A percentile compares a stretch with the other conserved stretches of the same genome.
Conservation (phyloP, 208 protist genomes). For the Histomonas meleagridis region DNA sequence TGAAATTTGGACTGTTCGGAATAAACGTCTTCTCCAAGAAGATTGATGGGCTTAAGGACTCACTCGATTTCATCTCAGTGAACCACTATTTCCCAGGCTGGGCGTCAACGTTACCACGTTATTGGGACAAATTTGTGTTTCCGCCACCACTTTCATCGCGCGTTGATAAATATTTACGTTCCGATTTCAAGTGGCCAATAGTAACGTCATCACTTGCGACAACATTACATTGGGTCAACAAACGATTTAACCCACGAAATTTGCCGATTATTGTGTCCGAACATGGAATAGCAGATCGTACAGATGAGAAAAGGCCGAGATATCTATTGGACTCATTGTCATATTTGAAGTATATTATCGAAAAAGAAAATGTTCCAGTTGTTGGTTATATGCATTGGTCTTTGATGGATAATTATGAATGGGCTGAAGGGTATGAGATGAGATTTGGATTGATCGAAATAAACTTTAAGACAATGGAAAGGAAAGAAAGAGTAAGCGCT, state of each 20-base stretch:
- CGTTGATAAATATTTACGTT: too few relatives aligned
- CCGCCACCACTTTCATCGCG: not conserved
- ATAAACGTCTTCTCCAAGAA: not conserved
- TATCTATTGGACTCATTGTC: not conserved
- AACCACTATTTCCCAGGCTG: not conserved
- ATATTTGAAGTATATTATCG: not conserved
- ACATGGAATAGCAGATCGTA: not conserved
- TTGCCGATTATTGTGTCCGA: not conserved
- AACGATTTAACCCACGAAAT: not conserved
- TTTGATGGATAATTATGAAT: slow-evolving; percentile 52
- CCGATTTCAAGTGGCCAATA: not conserved
- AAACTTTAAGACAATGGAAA: not conserved
- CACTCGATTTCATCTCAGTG: not conserved
- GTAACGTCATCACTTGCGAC: not conserved
- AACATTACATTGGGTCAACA: not conserved
- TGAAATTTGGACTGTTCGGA: not conserved
- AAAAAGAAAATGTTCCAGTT: slow-evolving; percentile 40
- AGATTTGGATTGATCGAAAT: slow-evolving; percentile 46
- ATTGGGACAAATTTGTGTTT: not conserved
- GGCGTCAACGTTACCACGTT: not conserved
- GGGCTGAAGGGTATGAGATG: slow-evolving; percentile 50
- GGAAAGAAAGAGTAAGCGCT: not conserved
- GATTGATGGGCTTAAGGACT: not conserved
- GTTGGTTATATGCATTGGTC: slow-evolving; percentile 48
- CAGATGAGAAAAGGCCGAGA: not conserved